phyloP scores from a whole-genome alignment of 805 yeast genomes.

The Diddensiella transvaalensis region DNA sequence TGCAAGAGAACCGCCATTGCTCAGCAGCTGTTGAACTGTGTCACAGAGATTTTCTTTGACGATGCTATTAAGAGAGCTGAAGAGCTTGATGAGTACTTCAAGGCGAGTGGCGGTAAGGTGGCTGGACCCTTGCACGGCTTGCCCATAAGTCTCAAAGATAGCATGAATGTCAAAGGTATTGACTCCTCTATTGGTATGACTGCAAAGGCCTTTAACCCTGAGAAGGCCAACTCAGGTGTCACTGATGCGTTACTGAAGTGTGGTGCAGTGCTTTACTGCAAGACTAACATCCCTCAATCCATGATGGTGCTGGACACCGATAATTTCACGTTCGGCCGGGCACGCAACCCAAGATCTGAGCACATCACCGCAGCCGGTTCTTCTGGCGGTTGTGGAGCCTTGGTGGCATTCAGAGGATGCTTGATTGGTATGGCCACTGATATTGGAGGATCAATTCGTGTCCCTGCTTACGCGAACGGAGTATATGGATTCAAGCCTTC shows the following conservation, averaged over 20 bases:
- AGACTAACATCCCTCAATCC: conserved; percentile 52
- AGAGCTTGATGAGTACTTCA: conserved; percentile 49
- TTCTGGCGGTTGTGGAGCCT: conserved; percentile 56
- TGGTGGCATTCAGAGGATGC: conserved; percentile 43
- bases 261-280: conserved; percentile 54
- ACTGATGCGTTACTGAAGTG: conserved; percentile 39
- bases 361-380: conserved; percentile 49
- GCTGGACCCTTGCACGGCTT: conserved; percentile 65
- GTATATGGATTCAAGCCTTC: conserved; percentile 23
- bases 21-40: conserved; percentile 47
- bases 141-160: conserved; percentile 59
- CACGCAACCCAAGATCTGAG: conserved; percentile 43
- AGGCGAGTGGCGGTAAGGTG: conserved; percentile 46
- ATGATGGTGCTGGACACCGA: conserved; percentile 49
- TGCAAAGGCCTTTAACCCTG: conserved; percentile 35
- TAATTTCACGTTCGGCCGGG: conserved; percentile 44
- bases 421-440: conserved; percentile 54
- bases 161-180: conserved; percentile 44
- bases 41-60: conserved; percentile 44
- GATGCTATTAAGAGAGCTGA: conserved; percentile 57
- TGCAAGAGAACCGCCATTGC: conserved; percentile 57
- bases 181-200: conserved; percentile 46
- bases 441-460: conserved; percentile 52
- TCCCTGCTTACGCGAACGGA: conserved; percentile 45
- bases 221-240: conserved; percentile 34